Base-by-base conservation (phyloP, 2,329 filamentous ascomycete genomes). In the Hypoxylon rubiginosum region DNA sequence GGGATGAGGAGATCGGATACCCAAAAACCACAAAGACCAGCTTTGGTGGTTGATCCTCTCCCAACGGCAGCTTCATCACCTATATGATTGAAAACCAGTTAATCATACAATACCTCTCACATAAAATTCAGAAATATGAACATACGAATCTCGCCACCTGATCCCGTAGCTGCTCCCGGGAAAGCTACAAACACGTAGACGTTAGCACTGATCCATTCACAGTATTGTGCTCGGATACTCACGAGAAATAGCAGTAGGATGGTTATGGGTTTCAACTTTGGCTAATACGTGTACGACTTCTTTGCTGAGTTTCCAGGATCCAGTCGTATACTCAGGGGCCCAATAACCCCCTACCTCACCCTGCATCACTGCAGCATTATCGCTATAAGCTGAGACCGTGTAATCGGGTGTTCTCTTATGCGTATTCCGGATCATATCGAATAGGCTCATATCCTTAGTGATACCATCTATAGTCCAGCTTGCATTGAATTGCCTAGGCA, bases 191-290 rank as follows among this genome's bases (percentile, higher is more conserved):
- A 46, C 1, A 32, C 17, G 8, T 8, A 45, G 11, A 50, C 32
- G 82, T 97, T 57, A 67, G 67, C 51, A 10, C 26, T 11, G 9
- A 60, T 49, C 19, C 21, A 28, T 28, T 28, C 15, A 10, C 3
- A 26, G 15, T 17, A 45, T 1, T 24, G 21, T 30, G 13, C 9
- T 17, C 5, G 24, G 11, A 21, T 45, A 64, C 70, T 60, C 28
- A 70, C 64, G 67, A 61, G 64, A 70, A 46, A 70, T 70, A 26
- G 67, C 64, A 36, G 67, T 70, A 36, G 95, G 95, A 76, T 97
- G 95, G 79, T 97, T 97, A 82, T 98, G 95, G 1, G 96, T 98
- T 82, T 99, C 96, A 54, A 98, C 96, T 82, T 99, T 99, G 78
- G 91, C 90, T 51, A 99, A 83, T 73, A 94, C 92, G 77, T 97